Evolutionary conservation across 192 early-diverging fungal species (phyloP).

Genomic region (Spizellomyces sp.): DNA sequence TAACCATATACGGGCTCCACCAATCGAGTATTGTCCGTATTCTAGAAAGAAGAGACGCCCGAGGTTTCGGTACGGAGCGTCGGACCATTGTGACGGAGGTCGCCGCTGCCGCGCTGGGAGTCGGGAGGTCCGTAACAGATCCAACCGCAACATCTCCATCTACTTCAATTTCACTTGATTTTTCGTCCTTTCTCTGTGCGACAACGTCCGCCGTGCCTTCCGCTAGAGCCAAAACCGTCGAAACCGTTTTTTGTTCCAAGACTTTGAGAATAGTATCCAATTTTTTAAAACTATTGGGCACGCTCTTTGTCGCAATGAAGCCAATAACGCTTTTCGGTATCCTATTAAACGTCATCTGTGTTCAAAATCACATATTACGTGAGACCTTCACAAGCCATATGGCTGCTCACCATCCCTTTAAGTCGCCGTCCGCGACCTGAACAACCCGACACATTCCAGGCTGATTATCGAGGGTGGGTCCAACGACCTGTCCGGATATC

Average conservation of each 20-base stretch:
- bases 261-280: slow-evolving; percentile 10
- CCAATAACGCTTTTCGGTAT: slow-evolving; percentile 44
- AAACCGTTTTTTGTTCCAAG: slow-evolving; percentile 7
- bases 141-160: background rate
- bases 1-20: slow-evolving; percentile 28
- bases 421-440: slow-evolving; percentile 48
- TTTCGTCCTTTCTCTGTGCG: background rate
- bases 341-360: background rate
- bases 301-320: slow-evolving; percentile 31
- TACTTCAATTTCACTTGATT: background rate
- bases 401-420: slow-evolving; percentile 38
- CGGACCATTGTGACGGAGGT: background rate
- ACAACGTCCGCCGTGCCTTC: slow-evolving; percentile 1
- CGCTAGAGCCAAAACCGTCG: slow-evolving; percentile 1
- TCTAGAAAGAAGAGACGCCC: background rate
- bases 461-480: slow-evolving; percentile 11
- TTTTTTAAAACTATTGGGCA: slow-evolving; percentile 29
- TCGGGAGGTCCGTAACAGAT: background rate
- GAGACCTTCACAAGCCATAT: background rate
- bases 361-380: background rate
- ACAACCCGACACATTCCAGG: slow-evolving; percentile 36
- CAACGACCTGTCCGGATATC: slow-evolving; percentile 45
- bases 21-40: slow-evolving; percentile 8
- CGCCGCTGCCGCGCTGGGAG: background rate
- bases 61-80: background rate